Percentiles rank a stretch among this genome's conserved stretches.
Evolutionary conservation across 768 basidiomycete species (phyloP).

Genomic region (Cantharellus anzutake): DNA sequence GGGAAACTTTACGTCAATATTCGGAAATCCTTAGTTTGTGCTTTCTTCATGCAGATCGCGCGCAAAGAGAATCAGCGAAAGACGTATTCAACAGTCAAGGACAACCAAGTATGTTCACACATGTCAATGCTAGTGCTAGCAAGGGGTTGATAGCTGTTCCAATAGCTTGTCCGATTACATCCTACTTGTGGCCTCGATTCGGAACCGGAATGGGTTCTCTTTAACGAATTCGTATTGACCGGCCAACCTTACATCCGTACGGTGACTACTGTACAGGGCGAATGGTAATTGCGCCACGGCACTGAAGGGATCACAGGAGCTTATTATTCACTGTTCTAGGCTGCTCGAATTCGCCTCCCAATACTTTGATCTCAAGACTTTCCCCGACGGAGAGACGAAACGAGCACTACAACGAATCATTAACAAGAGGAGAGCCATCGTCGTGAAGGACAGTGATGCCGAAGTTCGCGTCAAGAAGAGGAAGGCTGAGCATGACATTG

Average conservation of each 20-base stretch:
- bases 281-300: conserved; percentile 39
- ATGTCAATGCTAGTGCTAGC: neutral
- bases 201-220: conserved; percentile 82
- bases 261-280: conserved; percentile 66
- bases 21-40: conserved; percentile 67
- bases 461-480: conserved; percentile 13
- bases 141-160: conserved; percentile 9
- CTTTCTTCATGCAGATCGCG: conserved; percentile 97
- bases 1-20: conserved; percentile 55
- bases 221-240: conserved; percentile 90
- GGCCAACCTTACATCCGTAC: conserved; percentile 79
- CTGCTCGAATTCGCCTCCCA: conserved; percentile 38
- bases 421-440: conserved; percentile 27
- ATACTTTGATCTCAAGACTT: conserved; percentile 51
- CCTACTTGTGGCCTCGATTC: conserved; percentile 76
- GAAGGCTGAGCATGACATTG: conserved; percentile 23
- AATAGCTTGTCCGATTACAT: conserved; percentile 51
- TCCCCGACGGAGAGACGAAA: conserved; percentile 57
- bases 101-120: conserved; percentile 51
- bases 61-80: conserved; percentile 87
- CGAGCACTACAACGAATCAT: conserved; percentile 34
- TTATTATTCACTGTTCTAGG: conserved; percentile 20
- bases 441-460: conserved; percentile 20
- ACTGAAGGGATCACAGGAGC: neutral
- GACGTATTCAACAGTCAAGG: conserved; percentile 80